Conservation (phyloP, 2,329 filamentous ascomycete genomes). For the Aschersonia sp. region DNA sequence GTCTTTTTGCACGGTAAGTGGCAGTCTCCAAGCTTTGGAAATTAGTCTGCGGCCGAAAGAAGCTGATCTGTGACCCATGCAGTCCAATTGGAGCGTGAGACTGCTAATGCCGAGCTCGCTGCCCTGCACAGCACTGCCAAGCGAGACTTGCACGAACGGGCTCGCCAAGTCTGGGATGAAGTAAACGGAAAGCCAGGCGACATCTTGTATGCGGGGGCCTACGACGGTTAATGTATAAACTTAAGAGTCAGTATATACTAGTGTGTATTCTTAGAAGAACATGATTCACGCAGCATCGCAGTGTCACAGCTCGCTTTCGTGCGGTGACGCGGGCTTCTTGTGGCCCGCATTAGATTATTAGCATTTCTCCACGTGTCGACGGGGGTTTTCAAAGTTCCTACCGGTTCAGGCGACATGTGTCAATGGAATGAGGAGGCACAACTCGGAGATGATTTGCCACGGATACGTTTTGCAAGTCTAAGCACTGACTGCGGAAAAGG, state of each 20-base stretch:
- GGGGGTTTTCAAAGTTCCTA: too few species aligned
- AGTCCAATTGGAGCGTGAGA: slow-evolving; percentile 28
- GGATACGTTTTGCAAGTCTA: too few species aligned
- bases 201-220: slow-evolving; percentile 26
- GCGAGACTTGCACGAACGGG: slow-evolving; percentile 13
- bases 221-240: not conserved
- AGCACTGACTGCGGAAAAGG: too few species aligned
- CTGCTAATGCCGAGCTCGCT: slow-evolving; percentile 17
- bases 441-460: too few species aligned
- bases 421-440: too few species aligned
- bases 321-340: too few species aligned
- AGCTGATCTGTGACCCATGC: not conserved
- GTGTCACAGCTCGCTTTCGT: too few species aligned
- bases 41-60: not conserved
- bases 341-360: too few species aligned
- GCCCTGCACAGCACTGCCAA: slow-evolving; percentile 5
- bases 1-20: slow-evolving; percentile 41
- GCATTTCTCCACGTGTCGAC: too few species aligned
- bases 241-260: not conserved
- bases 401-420: too few species aligned
- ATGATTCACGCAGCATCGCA: not conserved
- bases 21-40: not conserved
- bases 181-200: slow-evolving; percentile 28
- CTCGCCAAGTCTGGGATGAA: slow-evolving; percentile 27
- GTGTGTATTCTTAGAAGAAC: not conserved